Evolutionary conservation across 2,329 filamentous ascomycete species (phyloP), one percentile per base, ranked within the genome.

Genomic region (Fusarium chaquense): DNA sequence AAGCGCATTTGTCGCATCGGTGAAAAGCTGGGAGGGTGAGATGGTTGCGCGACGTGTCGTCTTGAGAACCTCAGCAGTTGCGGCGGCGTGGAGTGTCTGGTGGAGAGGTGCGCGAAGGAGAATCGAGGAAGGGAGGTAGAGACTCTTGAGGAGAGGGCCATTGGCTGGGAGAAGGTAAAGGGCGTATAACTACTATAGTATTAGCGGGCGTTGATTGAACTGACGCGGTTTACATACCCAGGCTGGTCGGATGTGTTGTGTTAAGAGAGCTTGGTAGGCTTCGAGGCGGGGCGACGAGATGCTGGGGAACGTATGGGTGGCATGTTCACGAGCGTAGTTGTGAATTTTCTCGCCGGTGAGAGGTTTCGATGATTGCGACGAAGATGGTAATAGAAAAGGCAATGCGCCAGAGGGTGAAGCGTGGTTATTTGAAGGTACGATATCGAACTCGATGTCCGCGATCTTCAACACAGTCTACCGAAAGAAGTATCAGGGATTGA

Each of bases 351-450:
- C 60, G 47, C 83, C 87, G 6, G 78, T 77, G 46, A 81, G 67
- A 4, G 87, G 85, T 20, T 67, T 66, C 16, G 66, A 68, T 22
- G 76, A 73, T 28, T 78, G 65, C 73, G 75, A 65, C 15, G 73
- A 70, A 30, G 79, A 68, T 12, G 92, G 91, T 11, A 95, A 85
- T 44, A 99, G 86, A 81, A 97, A 98, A 1, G 96, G 96, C 16
- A 98, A 86, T n/a, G 90, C 86, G 61, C 95, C 94, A 24, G 90
- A 91, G 0, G 95, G 95, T 3, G 94, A 97, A 53, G 95, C 94
- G 83, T 98, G 96, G 79, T 98, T 98, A 73, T 89, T 97, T 6
- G 94, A 97, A 6, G 93, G 82, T 9, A 89, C 83, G 53, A 91
- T 83, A 55, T 83, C 83, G 78, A 94, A 91, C 6, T 88, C 81